Evolutionary conservation across 352 stramenopile genomes (phyloP).

Genomic region (Phytophthora agathidicida): DNA sequence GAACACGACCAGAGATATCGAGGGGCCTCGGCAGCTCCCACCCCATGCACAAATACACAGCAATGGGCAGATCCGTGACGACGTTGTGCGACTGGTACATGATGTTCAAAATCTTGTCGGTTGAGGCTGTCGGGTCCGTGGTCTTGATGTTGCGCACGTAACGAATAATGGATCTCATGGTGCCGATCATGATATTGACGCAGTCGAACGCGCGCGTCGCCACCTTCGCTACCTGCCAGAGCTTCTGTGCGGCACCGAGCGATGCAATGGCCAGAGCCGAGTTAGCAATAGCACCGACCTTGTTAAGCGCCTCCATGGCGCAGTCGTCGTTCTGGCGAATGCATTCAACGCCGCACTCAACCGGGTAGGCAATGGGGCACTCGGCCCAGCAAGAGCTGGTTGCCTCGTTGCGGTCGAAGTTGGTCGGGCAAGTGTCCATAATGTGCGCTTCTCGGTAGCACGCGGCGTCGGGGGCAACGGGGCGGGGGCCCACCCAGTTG

Average conservation of each 20-base stretch:
- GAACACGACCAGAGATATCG: conserved; percentile 36
- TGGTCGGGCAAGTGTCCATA: conserved; percentile 28
- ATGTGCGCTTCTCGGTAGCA: too few species aligned
- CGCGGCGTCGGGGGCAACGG: too few species aligned
- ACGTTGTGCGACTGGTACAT: conserved; percentile 66
- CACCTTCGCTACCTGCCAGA: conserved; percentile 36
- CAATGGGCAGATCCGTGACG: conserved; percentile 60
- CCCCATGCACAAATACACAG: conserved; percentile 52
- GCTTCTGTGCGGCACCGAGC: conserved; percentile 32
- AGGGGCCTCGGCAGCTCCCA: conserved; percentile 22
- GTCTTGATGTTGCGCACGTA: conserved; percentile 40
- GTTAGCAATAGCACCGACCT: conserved; percentile 38
- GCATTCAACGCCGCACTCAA: conserved; percentile 62
- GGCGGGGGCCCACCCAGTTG: conserved; percentile 37
- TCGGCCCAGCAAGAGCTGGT: conserved; percentile 45
- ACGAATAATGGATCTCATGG: conserved; percentile 31
- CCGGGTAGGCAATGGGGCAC: conserved; percentile 53
- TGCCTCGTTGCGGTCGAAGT: conserved; percentile 36
- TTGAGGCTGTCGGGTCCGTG: conserved; percentile 44
- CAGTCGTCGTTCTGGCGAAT: conserved; percentile 66
- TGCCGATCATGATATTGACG: conserved; percentile 46
- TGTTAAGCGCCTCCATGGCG: conserved; percentile 36
- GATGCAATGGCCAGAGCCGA: conserved; percentile 37
- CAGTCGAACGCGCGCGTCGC: conserved; percentile 48
- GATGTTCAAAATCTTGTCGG: conserved; percentile 56